Percentiles rank a stretch among this genome's conserved stretches.
These are phyloP conservation scores for Casuarina cunninghamiana DNA, from an alignment of 306 rosid genomes.

Conservation along the genomic window DNA sequence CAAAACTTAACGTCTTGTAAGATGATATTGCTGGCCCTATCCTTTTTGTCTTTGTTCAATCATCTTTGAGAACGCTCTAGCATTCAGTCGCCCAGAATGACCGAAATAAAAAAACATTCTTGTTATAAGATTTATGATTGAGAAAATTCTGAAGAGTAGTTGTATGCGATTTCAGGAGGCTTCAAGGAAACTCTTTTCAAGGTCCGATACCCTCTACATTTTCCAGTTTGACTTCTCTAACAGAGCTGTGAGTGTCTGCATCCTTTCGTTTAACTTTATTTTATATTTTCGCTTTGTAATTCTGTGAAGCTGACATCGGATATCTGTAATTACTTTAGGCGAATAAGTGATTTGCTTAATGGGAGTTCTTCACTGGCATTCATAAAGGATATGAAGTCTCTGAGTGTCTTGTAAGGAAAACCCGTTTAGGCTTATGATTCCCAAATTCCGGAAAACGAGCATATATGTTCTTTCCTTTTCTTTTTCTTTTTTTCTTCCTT, in stretches of 20 bases:
- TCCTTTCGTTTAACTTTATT: constrained; percentile 16
- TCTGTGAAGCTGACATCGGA: constrained; percentile 22
- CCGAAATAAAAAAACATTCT: background rate
- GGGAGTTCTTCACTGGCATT: constrained; percentile 72
- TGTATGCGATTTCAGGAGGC: constrained; percentile 47
- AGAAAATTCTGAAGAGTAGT: background rate
- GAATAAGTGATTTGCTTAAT: constrained; percentile 60
- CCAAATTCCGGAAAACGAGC: too few species aligned
- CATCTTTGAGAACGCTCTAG: background rate
- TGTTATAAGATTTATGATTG: background rate
- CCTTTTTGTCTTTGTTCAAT: background rate
- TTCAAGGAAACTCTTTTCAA: constrained; percentile 80
- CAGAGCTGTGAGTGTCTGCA: constrained; percentile 57
- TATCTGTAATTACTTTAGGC: constrained; percentile 41
- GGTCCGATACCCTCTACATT: constrained; percentile 69
- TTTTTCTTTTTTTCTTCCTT: background rate
- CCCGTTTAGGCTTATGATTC: background rate
- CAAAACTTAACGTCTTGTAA: constrained; percentile 63
- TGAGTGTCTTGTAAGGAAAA: constrained; percentile 53
- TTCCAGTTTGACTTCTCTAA: constrained; percentile 63
- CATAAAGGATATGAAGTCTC: constrained; percentile 63
- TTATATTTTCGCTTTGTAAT: background rate
- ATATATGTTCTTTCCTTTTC: background rate
- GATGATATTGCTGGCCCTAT: constrained; percentile 21
- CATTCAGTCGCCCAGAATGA: background rate